Evolutionary conservation across 148 eudicot species (phyloP), one percentile per base, ranked within the genome.

Genomic region (Rhododendron kiyosumense): DNA sequence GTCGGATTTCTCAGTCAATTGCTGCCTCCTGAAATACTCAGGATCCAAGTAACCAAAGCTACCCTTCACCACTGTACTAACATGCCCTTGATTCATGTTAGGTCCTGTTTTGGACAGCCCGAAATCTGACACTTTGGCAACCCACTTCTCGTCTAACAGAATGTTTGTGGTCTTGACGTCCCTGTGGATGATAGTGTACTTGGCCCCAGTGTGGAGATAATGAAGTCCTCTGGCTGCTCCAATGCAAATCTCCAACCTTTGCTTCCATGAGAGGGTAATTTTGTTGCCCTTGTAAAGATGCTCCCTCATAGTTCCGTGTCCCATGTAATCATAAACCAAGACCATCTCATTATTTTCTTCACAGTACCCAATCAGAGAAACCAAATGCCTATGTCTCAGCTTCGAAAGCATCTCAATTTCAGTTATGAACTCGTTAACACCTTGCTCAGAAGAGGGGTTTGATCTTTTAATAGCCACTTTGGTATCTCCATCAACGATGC

Each of bases 1-100:
- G 61, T 91, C 93, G 0, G 93, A 90, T 76, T 91, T 91, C 78
- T 91, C 91, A 12, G 93, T 91, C 82, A 90, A 78, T 18, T 90
- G 89, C 85, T 88, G 91, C 65, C 91, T 87, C 36, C 90, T 86
- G 86, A 91, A 90, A 28, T 90, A 91, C 69, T 91, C 93, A 0
- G 93, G 93, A 81, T 91, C 93, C 81, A 91, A 63, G 85, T 91
- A 91, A 41, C 93, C 92, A 49, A 91, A 91, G 49, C 93, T 88
- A 20, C 92, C 92, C 71, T 90, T 90, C 81, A 92, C 91, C 17
- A 90, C 93, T 0, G 91, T 89, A 61, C 91, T 90, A 5, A 92
- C 92, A 77, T 92, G 91, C 5, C 91, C 92, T 46, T 90, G 85
- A 65, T 90, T 90, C 90, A 89, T 89, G 83, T 90, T 86, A 6